Percentiles rank a stretch among this genome's conserved stretches.
Evolutionary conservation across 2,329 filamentous ascomycete species (phyloP).

Genomic region (Onygenales sp.): DNA sequence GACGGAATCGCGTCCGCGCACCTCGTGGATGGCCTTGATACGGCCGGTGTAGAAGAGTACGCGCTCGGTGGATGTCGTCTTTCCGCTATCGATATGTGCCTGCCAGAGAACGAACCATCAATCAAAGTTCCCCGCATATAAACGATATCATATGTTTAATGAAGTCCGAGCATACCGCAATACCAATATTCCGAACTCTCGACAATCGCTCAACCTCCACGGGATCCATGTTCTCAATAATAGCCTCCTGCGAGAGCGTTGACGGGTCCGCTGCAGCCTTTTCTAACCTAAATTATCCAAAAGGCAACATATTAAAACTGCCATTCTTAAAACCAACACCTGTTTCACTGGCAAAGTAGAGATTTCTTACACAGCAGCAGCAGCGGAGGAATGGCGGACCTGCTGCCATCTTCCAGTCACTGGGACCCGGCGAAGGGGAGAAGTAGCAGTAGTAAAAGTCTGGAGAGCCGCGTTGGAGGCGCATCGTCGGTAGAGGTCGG

Average conservation of each 20-base stretch:
- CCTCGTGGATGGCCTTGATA: constrained; percentile 95
- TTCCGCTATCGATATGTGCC: constrained; percentile 96
- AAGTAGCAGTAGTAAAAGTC: constrained; percentile 18
- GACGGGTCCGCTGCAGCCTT: constrained; percentile 49
- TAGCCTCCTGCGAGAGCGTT: constrained; percentile 50
- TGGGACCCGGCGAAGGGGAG: constrained; percentile 25
- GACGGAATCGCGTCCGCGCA: constrained; percentile 77
- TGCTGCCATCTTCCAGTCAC: constrained; percentile 34
- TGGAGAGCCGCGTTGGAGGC: constrained; percentile 28
- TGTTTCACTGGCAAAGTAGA: not conserved
- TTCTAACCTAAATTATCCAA: constrained; percentile 36
- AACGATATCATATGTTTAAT: constrained; percentile 6
- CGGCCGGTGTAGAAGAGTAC: constrained; percentile 97
- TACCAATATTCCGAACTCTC: constrained; percentile 90
- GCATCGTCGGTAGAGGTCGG: constrained; percentile 29
- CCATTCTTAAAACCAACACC: not conserved
- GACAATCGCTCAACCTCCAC: constrained; percentile 69
- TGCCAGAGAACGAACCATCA: constrained; percentile 3
- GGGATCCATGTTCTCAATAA: constrained; percentile 71
- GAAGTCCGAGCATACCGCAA: constrained; percentile 56
- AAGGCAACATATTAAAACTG: constrained; percentile 5
- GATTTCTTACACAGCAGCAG: constrained; percentile 34
- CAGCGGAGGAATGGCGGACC: constrained; percentile 32
- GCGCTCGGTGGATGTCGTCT: constrained; percentile 92
- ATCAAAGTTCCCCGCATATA: not conserved